These are phyloP conservation scores for Herpotrichia juniperi DNA, from an alignment of 2,329 filamentous ascomycete genomes.

Conservation along the genomic window DNA sequence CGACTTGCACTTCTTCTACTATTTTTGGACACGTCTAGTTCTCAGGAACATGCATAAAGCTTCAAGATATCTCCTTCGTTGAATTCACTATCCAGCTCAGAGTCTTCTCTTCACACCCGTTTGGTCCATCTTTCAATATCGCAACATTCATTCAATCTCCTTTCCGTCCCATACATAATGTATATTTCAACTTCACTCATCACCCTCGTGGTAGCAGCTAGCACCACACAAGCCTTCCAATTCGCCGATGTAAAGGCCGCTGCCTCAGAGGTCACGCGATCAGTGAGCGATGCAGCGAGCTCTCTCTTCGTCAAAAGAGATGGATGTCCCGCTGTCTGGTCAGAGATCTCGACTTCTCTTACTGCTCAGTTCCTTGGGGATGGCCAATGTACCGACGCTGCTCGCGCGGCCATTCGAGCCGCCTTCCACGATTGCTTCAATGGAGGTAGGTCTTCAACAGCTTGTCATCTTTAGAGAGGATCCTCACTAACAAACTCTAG, in stretches of 20 bases:
- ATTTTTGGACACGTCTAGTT: conserved; percentile 16
- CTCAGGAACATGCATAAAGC: conserved; percentile 26
- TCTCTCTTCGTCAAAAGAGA: conserved; percentile 6
- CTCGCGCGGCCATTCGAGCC: conserved; percentile 40
- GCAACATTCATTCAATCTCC: conserved; percentile 12
- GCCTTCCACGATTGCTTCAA: conserved; percentile 47
- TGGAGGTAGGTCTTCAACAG: conserved; percentile 12
- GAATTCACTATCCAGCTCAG: not conserved
- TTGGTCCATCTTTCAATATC: conserved; percentile 6
- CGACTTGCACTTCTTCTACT: conserved; percentile 15
- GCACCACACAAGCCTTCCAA: conserved; percentile 30
- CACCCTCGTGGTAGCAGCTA: conserved; percentile 30
- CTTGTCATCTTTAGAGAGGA: not conserved
- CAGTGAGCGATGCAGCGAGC: conserved; percentile 13
- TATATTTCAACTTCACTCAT: conserved; percentile 38
- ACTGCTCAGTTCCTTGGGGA: conserved; percentile 39
- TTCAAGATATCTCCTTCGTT: conserved; percentile 6
- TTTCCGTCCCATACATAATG: conserved; percentile 42
- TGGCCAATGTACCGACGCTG: conserved; percentile 43
- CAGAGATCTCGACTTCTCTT: conserved; percentile 37
- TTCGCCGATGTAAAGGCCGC: conserved; percentile 24
- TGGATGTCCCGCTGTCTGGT: conserved; percentile 39
- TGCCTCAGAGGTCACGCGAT: conserved; percentile 22
- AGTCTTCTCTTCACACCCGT: not conserved
- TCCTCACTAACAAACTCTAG: conserved; percentile 4